Evolutionary conservation across 495 filamentous ascomycete genomes (phyloP), one percentile per base, ranked within the genome.

Genomic region (Paragyromitra xinjiangensis): DNA sequence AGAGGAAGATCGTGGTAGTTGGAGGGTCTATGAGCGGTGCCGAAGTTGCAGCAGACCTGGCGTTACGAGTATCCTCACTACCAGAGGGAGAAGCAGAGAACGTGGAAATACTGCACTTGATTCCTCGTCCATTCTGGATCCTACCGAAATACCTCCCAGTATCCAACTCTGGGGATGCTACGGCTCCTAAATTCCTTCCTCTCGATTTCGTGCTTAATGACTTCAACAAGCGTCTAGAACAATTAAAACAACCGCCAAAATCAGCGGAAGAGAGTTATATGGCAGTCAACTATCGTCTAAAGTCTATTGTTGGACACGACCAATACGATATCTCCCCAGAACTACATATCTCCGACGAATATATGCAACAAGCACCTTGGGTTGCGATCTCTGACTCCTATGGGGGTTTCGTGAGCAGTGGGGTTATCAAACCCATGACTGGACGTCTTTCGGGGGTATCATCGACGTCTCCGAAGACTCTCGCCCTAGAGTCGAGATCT

Each of bases 21-120:
- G 94, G 94, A 3, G 93, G 93, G 1, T 92, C 92, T 69, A 93
- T 96, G 88, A 95, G 92, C 19, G 93, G 92, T 0, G 87, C 90
- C 8, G 94, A 97, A 84, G 89, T 90, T 51, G 92, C 92, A 6
- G 89, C 90, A 24, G 88, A 89, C 3, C 86, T 94, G 44, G 93
- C 93, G 14, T 85, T 90, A 19, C 88, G 92, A 63, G 82, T 93
- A 3, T 93, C 92, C 0, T 89, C 90, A 24, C 84, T 67, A 73
- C 37, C 70, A 77, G 51, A 82, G 84, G 24, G 75, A 82, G 65
- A 64, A 29, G 62, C 66, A 1, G 83, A 83, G 11, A 82, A 83
- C 73, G 79, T 88, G 68, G 84, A 88, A 19, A 84, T 95, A 3
- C 85, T 92, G 73, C 92, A 97, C 82, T 82, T 97, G 48, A 84